Evolutionary conservation across 352 stramenopile genomes (phyloP).

Genomic region (Globisporangium nunn): DNA sequence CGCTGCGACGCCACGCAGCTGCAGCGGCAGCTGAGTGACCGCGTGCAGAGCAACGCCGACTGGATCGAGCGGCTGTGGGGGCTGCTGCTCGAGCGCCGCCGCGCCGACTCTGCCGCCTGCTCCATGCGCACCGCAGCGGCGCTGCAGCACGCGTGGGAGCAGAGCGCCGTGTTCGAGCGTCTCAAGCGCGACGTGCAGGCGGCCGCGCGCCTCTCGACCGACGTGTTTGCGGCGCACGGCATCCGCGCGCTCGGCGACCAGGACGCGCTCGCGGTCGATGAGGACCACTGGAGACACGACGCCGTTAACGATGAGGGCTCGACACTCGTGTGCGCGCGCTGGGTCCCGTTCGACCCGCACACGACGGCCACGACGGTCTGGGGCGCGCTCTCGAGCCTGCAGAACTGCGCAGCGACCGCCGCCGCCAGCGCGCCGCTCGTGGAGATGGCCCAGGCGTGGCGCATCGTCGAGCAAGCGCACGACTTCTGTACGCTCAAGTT

Average conservation of each 20-base stretch:
- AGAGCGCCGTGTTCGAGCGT: background rate
- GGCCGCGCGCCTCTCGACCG: background rate
- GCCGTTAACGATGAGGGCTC: background rate
- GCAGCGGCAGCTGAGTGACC: background rate
- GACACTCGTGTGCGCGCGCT: background rate
- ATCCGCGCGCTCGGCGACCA: background rate
- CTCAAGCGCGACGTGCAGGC: background rate
- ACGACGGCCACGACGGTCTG: background rate
- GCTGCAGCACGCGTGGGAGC: background rate
- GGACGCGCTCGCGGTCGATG: background rate
- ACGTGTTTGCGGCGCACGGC: background rate
- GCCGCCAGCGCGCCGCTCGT: background rate
- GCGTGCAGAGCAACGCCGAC: slow-evolving; percentile 17
- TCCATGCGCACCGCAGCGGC: background rate
- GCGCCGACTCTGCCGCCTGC: background rate
- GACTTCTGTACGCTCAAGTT: background rate
- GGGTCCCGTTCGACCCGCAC: slow-evolving; percentile 2
- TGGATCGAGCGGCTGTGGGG: slow-evolving; percentile 24
- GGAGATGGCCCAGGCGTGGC: background rate
- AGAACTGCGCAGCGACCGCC: background rate
- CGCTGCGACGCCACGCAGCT: slow-evolving; percentile 1
- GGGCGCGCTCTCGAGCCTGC: background rate
- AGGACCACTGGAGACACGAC: background rate
- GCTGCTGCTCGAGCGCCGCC: slow-evolving; percentile 11
- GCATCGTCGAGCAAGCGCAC: background rate